These are phyloP conservation scores for Globisporangium rhizosaccharum DNA, from an alignment of 352 stramenopile species.

Conservation along the genomic window DNA sequence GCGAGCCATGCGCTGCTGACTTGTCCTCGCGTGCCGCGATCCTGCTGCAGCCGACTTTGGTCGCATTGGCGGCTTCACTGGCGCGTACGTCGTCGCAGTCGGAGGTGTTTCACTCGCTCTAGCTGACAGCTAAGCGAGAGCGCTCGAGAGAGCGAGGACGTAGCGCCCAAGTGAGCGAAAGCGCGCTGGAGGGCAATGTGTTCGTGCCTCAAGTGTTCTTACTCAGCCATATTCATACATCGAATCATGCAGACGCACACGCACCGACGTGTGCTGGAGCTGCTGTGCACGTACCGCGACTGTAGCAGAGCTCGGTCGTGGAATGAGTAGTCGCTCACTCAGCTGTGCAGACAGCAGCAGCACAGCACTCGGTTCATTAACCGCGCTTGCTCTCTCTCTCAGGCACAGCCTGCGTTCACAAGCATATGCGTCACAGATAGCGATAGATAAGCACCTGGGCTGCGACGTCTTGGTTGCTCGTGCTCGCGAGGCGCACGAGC, in stretches of 20 bases:
- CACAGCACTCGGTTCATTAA: background rate
- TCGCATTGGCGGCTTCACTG: constrained; percentile 27
- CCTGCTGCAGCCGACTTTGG: constrained; percentile 31
- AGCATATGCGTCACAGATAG: background rate
- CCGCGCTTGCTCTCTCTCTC: background rate
- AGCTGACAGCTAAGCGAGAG: background rate
- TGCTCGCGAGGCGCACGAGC: constrained; percentile 16
- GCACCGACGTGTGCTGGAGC: background rate
- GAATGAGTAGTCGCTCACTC: constrained; percentile 37
- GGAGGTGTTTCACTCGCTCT: no score
- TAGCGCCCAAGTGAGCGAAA: background rate
- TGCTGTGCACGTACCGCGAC: background rate
- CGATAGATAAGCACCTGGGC: constrained; percentile 4
- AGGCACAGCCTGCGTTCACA: background rate
- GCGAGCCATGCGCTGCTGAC: no score
- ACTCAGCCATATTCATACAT: background rate
- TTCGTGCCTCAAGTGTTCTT: background rate
- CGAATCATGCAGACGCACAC: background rate
- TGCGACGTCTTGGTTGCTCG: background rate
- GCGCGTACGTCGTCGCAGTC: background rate
- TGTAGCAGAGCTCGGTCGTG: constrained; percentile 26
- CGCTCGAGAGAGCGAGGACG: no score
- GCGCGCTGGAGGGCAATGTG: background rate
- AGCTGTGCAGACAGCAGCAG: constrained; percentile 21
- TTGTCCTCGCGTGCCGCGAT: no score